Percentiles rank a stretch among this genome's conserved stretches.
These are phyloP conservation scores for Parastagonospora nodorum DNA, from an alignment of 2,329 filamentous ascomycete genomes.

Conservation along the genomic window DNA sequence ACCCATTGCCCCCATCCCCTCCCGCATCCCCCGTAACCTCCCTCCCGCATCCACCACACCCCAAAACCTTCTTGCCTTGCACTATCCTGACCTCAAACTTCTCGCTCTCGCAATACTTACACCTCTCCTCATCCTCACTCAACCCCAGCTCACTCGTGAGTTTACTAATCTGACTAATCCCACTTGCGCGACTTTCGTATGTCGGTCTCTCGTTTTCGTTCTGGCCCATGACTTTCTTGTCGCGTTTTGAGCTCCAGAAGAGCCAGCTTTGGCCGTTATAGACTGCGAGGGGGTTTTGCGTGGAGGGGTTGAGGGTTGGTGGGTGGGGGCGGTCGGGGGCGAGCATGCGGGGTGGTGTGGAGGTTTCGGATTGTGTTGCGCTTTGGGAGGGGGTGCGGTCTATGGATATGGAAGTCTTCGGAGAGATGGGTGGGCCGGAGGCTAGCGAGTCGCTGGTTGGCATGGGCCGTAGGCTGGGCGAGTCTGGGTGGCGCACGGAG, in stretches of 20 bases:
- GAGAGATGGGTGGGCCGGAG: slow-evolving; percentile 18
- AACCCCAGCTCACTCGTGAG: slow-evolving; percentile 46
- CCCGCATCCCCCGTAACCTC: too few species aligned
- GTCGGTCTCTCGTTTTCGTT: slow-evolving; percentile 30
- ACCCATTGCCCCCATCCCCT: too few species aligned
- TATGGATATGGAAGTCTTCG: slow-evolving; percentile 27
- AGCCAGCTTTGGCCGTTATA: slow-evolving; percentile 58
- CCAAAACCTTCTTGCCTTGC: slow-evolving; percentile 61
- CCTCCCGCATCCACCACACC: slow-evolving; percentile 22
- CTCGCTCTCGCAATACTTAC: neutral
- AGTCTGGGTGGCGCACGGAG: slow-evolving; percentile 21
- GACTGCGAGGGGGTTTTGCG: slow-evolving; percentile 53
- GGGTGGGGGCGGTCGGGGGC: slow-evolving; percentile 10
- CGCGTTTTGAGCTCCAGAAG: slow-evolving; percentile 55
- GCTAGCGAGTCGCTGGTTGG: slow-evolving; percentile 16
- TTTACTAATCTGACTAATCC: slow-evolving; percentile 63
- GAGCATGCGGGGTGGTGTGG: neutral
- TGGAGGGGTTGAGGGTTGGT: neutral
- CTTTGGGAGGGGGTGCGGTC: slow-evolving; percentile 17
- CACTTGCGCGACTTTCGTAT: slow-evolving; percentile 49
- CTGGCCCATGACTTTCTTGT: slow-evolving; percentile 2
- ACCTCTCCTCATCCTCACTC: slow-evolving; percentile 7
- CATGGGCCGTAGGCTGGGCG: slow-evolving; percentile 20
- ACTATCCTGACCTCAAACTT: slow-evolving; percentile 48
- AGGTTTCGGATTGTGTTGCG: slow-evolving; percentile 12